A percentile compares a stretch with the other conserved stretches of the same genome.
Conservation (phyloP, 2,329 filamentous ascomycete species). For the Talaromyces sp. region DNA sequence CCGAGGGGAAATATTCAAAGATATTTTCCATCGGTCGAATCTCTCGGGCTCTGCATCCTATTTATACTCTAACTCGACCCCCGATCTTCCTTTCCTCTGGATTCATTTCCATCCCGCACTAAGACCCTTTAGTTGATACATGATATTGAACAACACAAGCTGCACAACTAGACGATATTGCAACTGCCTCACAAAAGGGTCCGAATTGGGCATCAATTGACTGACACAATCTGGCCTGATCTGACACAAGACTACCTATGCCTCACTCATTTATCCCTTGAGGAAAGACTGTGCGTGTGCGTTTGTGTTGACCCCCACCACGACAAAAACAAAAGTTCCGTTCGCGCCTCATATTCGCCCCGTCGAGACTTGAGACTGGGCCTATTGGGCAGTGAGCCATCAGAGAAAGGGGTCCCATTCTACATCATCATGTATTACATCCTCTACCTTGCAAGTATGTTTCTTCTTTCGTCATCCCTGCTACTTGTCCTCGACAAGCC, state of each 20-base stretch:
- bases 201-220: slow-evolving; percentile 15
- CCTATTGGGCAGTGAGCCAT: not conserved
- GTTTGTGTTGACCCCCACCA: not conserved
- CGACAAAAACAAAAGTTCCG: not conserved
- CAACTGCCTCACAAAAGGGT: slow-evolving; percentile 10
- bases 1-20: not conserved
- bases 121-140: slow-evolving; percentile 7
- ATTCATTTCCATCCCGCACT: slow-evolving; percentile 10
- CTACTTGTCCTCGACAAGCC: not conserved
- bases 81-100: not conserved
- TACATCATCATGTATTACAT: slow-evolving; percentile 45
- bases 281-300: slow-evolving; percentile 7
- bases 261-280: slow-evolving; percentile 7
- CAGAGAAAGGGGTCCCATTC: not conserved
- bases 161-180: slow-evolving; percentile 15
- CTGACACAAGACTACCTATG: not conserved
- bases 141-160: slow-evolving; percentile 7
- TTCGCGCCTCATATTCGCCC: slow-evolving; percentile 11
- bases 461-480: not conserved
- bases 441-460: slow-evolving; percentile 67
- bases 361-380: not conserved
- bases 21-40: not conserved
- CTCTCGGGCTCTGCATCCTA: slow-evolving; percentile 6
- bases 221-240: not conserved
- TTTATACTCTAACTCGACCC: slow-evolving; percentile 8